Conservation (phyloP, 2,329 filamentous ascomycete genomes). For the Lasiodiplodia hormozganensis region DNA sequence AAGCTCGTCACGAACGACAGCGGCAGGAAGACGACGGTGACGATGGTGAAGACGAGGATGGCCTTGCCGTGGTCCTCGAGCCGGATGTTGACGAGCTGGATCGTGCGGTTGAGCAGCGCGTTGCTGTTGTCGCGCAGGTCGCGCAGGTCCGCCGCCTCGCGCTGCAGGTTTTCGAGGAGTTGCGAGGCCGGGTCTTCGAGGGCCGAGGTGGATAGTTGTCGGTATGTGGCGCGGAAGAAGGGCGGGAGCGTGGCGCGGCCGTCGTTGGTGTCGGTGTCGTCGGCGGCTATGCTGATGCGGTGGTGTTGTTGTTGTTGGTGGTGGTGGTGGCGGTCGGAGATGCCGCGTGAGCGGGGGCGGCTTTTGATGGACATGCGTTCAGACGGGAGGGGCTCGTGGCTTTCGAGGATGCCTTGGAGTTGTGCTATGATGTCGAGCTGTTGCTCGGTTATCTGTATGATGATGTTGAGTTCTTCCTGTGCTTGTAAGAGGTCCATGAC, state of each 20-base stretch:
- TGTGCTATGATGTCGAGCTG: slow-evolving; percentile 48
- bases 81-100: slow-evolving; percentile 54
- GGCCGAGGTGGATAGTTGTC: slow-evolving; percentile 46
- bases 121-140: slow-evolving; percentile 53
- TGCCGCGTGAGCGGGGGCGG: slow-evolving; percentile 35
- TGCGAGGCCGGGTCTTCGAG: slow-evolving; percentile 48
- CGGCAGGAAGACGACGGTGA: slow-evolving; percentile 53
- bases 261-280: background rate
- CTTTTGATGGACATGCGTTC: slow-evolving; percentile 6
- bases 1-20: slow-evolving; percentile 53
- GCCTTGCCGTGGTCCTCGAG: slow-evolving; percentile 55
- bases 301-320: too few relatives aligned
- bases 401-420: slow-evolving; percentile 36
- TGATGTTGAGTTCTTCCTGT: slow-evolving; percentile 54
- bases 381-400: slow-evolving; percentile 7
- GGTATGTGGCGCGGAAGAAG: slow-evolving; percentile 40
- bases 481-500: slow-evolving; percentile 54
- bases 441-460: slow-evolving; percentile 52
- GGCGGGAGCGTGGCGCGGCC: background rate
- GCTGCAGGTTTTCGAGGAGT: slow-evolving; percentile 49
- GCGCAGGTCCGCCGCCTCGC: slow-evolving; percentile 49
- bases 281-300: too few relatives aligned
- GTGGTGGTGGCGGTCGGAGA: slow-evolving; percentile 31
- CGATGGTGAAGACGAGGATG: slow-evolving; percentile 53
- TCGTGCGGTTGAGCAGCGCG: slow-evolving; percentile 37